These are phyloP conservation scores for Tilletia setariae DNA, from an alignment of 1,284 basidiomycete genomes.

Conservation along the genomic window DNA sequence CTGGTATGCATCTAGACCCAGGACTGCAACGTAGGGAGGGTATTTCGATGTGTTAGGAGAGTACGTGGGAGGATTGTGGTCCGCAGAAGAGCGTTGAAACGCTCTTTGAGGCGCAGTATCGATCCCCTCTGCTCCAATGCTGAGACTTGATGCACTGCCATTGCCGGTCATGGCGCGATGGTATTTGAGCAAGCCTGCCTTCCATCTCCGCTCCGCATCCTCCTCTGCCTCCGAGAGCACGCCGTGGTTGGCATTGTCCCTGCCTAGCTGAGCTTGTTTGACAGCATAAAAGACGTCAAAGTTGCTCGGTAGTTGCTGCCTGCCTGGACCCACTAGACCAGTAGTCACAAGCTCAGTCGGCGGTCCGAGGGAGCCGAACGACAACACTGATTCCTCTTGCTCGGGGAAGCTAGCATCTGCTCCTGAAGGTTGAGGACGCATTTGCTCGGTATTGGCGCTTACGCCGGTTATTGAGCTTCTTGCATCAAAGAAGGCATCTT, in stretches of 20 bases:
- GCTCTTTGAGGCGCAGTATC: neutral
- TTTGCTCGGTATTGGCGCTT: no score
- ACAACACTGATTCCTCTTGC: slow-evolving; percentile 1
- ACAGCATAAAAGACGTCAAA: neutral
- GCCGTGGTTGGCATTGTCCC: neutral
- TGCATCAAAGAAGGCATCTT: no score
- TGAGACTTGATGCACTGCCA: neutral
- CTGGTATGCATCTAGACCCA: no score
- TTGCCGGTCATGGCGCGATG: neutral
- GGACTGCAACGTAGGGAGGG: no score
- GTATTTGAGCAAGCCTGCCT: neutral
- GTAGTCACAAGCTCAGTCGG: neutral
- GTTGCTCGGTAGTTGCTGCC: neutral
- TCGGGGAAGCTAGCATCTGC: no score
- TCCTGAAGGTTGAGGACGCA: no score
- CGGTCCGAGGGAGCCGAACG: slow-evolving; percentile 4
- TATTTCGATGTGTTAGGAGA: no score
- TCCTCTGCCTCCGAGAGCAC: neutral
- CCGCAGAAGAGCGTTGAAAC: neutral
- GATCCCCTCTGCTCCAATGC: slow-evolving; percentile 7
- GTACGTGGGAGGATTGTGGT: no score
- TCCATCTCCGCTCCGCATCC: neutral
- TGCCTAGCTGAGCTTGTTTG: neutral
- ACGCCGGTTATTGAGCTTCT: no score
- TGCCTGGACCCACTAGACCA: neutral